Evolutionary conservation across 1,139 yeast species (phyloP), one percentile per base, ranked within the genome.

Genomic region (Pneumocystis carinii): DNA sequence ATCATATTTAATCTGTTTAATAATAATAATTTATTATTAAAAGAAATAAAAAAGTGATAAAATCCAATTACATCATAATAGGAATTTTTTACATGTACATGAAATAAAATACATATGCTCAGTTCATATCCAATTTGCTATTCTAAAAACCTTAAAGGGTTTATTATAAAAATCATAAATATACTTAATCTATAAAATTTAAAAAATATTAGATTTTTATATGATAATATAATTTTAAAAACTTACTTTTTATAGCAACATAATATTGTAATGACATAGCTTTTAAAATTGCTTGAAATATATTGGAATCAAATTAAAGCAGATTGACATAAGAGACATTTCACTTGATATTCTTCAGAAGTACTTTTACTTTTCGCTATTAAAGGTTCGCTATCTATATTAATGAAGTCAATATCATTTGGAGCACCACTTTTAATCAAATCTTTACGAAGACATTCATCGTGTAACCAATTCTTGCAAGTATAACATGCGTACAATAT

Each of bases 401-500:
- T 48, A 24, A 48, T 48, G 19, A 48, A 15, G 12, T 48, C 55
- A 24, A 48, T 48, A 48, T 48, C 55, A 24, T 48, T 24, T 19
- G 55, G 55, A 10, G 55, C 55, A 12, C 55, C 55, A 24, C 8
- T 48, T 48, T 48, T 48, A 48, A 59, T 56, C 15, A 64, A 29
- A 53, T 62, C 64, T n/a, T 65, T 64, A 35, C 61, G 42, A 17
- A 65, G 57, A 56, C 66, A 65, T 29, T 36, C 57, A 37, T 64
- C 66, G 55, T 65, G 66, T 17, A 65, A 60, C 63, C 66, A 64
- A 32, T 17, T 64, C 37, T 57, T 41, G 59, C 66, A 65, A 41
- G 29, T 35, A 19, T 57, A 55, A 58, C 66, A 65, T 60, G 64
- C 48, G 10, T 64, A 56, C 66, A 65, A 62, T 35, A 65, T 38